phyloP scores from a whole-genome alignment of 1,284 basidiomycete species.

The Fistulina hepatica region DNA sequence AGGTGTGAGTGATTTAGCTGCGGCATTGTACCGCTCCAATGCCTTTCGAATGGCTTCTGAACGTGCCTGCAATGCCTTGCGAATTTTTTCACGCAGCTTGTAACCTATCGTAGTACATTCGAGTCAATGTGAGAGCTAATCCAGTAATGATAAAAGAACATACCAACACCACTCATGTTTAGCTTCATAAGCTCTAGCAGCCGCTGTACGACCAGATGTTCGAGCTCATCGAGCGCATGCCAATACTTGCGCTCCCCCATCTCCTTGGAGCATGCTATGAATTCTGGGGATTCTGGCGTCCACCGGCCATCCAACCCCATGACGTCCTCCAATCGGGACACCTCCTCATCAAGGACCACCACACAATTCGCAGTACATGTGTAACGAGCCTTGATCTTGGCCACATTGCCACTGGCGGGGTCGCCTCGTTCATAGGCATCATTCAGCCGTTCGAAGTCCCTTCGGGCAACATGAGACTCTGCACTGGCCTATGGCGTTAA shows the following conservation, averaged over 20 bases:
- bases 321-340: slow-evolving; percentile 5
- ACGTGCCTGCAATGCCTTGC: not conserved
- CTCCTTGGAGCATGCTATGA: not conserved
- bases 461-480: not conserved
- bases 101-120: not conserved
- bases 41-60: slow-evolving; percentile 1
- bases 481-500: too few relatives aligned
- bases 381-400: slow-evolving; percentile 3
- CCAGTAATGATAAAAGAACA: slow-evolving; percentile 1
- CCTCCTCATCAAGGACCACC: slow-evolving; percentile 3
- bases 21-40: not conserved
- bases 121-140: not conserved
- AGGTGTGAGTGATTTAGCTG: not conserved
- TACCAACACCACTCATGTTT: slow-evolving; percentile 13
- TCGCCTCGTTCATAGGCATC: not conserved
- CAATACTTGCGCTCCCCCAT: slow-evolving; percentile 12
- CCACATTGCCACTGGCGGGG: not conserved
- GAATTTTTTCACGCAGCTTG: slow-evolving; percentile 1
- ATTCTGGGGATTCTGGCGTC: slow-evolving; percentile 5
- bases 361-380: slow-evolving; percentile 1
- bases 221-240: slow-evolving; percentile 14
- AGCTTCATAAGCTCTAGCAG: slow-evolving; percentile 17
- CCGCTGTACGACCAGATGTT: slow-evolving; percentile 15
- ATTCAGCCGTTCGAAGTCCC: not conserved
- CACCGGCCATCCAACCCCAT: slow-evolving; percentile 7